Base-by-base conservation (phyloP, 441 rosid species). In the Gossypium lobatum region DNA sequence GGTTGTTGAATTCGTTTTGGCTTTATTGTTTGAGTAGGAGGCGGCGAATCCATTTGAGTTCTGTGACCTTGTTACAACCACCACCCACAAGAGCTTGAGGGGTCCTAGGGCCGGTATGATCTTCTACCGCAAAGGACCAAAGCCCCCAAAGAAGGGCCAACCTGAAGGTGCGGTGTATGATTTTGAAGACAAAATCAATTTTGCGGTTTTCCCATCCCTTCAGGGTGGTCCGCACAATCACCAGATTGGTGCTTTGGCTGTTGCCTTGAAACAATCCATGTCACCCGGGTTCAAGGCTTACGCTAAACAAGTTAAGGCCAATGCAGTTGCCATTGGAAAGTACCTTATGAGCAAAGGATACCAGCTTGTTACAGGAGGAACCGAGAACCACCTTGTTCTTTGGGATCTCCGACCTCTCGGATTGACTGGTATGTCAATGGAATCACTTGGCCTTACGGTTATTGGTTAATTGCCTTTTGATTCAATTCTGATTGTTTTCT, bases 331-430 rank as follows among this genome's bases (percentile, higher is more conserved):
- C 21, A 84, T 93, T 23, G 99, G 93, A 45, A 83, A 90, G 81
- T 90, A 78, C 84, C 85, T 95, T 62, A 89, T 82, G 90, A 75
- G 84, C 83, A 86, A 93, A 87, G 90, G 88, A 1, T 93, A 95
- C 95, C 91, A 86, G 77, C 83, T 95, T 76, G 99, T 93, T 57
- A 95, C 99, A 9, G 85, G 82, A 45, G 98, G 99, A 81, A 95
- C 99, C 42, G 99, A 95, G 89, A 95, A 95, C 83, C 98, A 95
- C 78, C 97, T 95, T 80, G 99, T 95, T 71, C 91, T 95, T 10
- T 95, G 99, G 99, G 98, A 93, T 88, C 96, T 95, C 59, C 86
- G 99, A 21, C 99, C 99, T 80, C 97, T 95, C 68, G 98, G 99
- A 23, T 86, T 95, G 88, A 95, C 99, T 0, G 99, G 99, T 95